These are phyloP conservation scores for Haematococcus lacustris DNA, from an alignment of 139 green algal species.

Conservation along the genomic window DNA sequence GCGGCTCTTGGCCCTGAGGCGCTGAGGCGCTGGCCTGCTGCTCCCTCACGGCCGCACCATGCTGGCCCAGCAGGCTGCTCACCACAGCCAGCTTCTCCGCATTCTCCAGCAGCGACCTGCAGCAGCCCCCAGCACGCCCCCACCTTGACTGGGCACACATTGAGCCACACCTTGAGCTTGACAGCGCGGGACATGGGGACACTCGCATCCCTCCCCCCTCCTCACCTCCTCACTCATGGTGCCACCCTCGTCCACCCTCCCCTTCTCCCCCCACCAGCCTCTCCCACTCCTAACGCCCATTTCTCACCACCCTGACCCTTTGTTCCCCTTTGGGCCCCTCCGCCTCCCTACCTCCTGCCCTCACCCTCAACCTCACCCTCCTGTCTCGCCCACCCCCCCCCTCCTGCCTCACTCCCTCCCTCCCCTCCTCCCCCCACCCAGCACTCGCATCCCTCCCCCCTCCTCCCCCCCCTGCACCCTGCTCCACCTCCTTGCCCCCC, in stretches of 20 bases:
- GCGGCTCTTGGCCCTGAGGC: background rate
- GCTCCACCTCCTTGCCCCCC: no score
- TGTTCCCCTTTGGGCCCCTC: no score
- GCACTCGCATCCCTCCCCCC: no score
- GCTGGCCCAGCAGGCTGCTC: conserved; percentile 10
- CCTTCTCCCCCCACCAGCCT: background rate
- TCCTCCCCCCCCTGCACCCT: no score
- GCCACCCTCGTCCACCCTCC: background rate
- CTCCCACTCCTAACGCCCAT: background rate
- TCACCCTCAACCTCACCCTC: no score
- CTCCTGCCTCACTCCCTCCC: no score
- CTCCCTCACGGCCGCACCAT: background rate
- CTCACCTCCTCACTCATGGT: background rate
- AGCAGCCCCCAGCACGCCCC: background rate
- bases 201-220: background rate
- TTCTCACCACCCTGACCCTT: no score
- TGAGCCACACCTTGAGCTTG: background rate
- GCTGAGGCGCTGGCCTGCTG: background rate
- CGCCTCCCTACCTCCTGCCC: no score
- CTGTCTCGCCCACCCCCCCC: no score
- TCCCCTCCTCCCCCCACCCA: no score
- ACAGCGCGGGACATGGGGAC: background rate
- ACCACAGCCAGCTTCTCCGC: conserved; percentile 35
- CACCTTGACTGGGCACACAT: background rate
- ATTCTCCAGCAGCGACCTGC: conserved; percentile 28